phyloP scores from a whole-genome alignment of 164 flowering plant species.

The Kalanchoe fedtschenkoi region DNA sequence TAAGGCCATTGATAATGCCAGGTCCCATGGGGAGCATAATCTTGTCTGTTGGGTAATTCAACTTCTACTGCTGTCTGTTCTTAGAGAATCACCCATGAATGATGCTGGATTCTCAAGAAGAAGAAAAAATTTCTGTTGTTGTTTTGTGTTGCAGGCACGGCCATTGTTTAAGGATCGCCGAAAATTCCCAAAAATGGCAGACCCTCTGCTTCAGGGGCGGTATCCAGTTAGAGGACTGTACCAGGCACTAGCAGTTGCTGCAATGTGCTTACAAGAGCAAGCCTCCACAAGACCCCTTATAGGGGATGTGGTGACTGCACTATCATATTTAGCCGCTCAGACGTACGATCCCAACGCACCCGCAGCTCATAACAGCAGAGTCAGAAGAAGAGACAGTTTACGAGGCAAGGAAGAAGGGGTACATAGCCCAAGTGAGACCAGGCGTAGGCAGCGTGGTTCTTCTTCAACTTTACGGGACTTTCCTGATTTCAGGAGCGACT shows the following conservation, averaged over 20 bases:
- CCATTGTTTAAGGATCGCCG: slow-evolving; percentile 4
- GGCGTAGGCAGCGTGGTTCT: not conserved
- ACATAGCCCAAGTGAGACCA: slow-evolving; percentile 1
- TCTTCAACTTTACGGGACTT: not conserved
- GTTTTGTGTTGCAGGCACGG: not conserved
- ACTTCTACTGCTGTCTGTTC: not conserved
- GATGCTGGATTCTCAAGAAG: no score
- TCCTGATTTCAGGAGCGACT: not conserved
- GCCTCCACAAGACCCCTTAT: slow-evolving; percentile 5
- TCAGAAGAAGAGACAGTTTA: not conserved
- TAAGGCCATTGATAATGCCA: slow-evolving; percentile 3
- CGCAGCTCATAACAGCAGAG: not conserved
- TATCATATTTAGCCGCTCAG: not conserved
- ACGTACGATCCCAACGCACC: not conserved
- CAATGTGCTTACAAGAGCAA: slow-evolving; percentile 5
- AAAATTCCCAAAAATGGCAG: slow-evolving; percentile 3
- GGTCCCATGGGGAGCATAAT: slow-evolving; percentile 2
- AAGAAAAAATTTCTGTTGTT: not conserved
- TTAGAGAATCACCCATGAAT: not conserved
- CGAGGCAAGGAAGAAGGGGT: not conserved
- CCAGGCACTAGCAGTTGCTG: slow-evolving; percentile 4
- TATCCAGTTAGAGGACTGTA: slow-evolving; percentile 5
- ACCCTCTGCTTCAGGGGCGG: not conserved
- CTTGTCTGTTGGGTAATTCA: slow-evolving; percentile 2
- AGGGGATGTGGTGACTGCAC: slow-evolving; percentile 5